Percentiles rank a stretch among this genome's conserved stretches.
Conservation (phyloP, 306 rosid species). For the Abrus precatorius region DNA sequence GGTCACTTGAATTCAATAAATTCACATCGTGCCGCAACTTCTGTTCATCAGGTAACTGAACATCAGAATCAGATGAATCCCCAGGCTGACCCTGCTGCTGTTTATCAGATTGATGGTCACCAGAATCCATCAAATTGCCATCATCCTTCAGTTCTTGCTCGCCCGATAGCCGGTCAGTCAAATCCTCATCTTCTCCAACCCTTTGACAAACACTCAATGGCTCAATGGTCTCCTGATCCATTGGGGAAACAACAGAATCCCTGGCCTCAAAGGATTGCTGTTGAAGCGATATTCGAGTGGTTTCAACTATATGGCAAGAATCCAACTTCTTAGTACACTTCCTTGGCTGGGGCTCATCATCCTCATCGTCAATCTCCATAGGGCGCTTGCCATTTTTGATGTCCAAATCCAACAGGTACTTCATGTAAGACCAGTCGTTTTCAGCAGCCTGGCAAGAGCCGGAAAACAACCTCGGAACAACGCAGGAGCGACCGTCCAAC, state of each 20-base stretch:
- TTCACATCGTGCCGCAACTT: constrained; percentile 30
- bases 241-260: constrained; percentile 45
- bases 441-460: constrained; percentile 74
- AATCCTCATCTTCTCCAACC: constrained; percentile 38
- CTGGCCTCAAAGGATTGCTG: constrained; percentile 7
- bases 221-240: constrained; percentile 49
- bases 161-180: neutral
- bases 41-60: constrained; percentile 17
- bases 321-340: constrained; percentile 59
- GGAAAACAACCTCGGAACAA: constrained; percentile 75
- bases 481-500: constrained; percentile 84
- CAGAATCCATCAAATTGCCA: constrained; percentile 30
- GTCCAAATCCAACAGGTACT: constrained; percentile 61
- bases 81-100: neutral
- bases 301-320: constrained; percentile 52
- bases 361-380: constrained; percentile 53
- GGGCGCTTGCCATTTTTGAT: constrained; percentile 68
- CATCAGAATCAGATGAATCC: constrained; percentile 32
- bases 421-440: constrained; percentile 74
- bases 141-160: constrained; percentile 32
- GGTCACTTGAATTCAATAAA: constrained; percentile 25
- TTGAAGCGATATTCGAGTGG: constrained; percentile 44
- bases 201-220: constrained; percentile 18
- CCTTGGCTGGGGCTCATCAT: constrained; percentile 58
- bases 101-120: constrained; percentile 20